phyloP scores from a whole-genome alignment of 192 early-diverging fungal species.

The Fimicolochytrium jonesii region DNA sequence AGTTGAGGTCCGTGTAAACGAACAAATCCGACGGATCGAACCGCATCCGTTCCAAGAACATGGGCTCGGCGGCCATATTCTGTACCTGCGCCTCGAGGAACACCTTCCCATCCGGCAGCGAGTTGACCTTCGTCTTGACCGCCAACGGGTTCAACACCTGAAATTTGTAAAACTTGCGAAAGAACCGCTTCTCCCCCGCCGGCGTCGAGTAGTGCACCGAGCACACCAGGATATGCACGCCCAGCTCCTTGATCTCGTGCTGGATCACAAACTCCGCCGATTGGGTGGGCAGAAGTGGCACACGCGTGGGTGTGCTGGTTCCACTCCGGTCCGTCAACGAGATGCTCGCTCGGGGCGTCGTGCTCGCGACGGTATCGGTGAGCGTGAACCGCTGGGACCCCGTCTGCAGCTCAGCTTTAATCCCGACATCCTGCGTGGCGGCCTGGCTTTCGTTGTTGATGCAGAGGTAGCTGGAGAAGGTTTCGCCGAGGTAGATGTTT shows the following conservation, averaged over 20 bases:
- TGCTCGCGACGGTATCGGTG: slow-evolving; percentile 52
- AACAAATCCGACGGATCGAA: slow-evolving; percentile 82
- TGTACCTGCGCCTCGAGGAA: slow-evolving; percentile 93
- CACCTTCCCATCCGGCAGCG: slow-evolving; percentile 41
- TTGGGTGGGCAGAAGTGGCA: slow-evolving; percentile 63
- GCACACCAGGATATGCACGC: slow-evolving; percentile 86
- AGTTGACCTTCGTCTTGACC: slow-evolving; percentile 95
- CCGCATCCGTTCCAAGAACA: slow-evolving; percentile 83
- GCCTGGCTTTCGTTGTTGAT: slow-evolving; percentile 77
- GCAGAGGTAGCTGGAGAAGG: slow-evolving; percentile 79
- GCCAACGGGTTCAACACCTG: slow-evolving; percentile 92
- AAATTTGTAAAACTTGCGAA: slow-evolving; percentile 94
- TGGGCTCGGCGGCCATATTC: slow-evolving; percentile 70
- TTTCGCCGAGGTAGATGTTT: slow-evolving; percentile 92
- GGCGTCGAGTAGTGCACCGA: slow-evolving; percentile 67
- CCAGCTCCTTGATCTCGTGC: slow-evolving; percentile 96
- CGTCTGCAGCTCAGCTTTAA: slow-evolving; percentile 86
- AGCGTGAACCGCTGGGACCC: slow-evolving; percentile 74
- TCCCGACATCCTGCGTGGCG: slow-evolving; percentile 65
- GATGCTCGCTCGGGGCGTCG: slow-evolving; percentile 19
- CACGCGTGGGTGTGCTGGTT: slow-evolving; percentile 7
- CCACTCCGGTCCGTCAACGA: background rate
- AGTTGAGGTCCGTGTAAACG: slow-evolving; percentile 63
- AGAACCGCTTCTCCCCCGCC: slow-evolving; percentile 53
- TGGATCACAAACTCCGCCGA: slow-evolving; percentile 71